Evolutionary conservation across 2,329 filamentous ascomycete species (phyloP).

Genomic region (Davidsoniella eucalypti): DNA sequence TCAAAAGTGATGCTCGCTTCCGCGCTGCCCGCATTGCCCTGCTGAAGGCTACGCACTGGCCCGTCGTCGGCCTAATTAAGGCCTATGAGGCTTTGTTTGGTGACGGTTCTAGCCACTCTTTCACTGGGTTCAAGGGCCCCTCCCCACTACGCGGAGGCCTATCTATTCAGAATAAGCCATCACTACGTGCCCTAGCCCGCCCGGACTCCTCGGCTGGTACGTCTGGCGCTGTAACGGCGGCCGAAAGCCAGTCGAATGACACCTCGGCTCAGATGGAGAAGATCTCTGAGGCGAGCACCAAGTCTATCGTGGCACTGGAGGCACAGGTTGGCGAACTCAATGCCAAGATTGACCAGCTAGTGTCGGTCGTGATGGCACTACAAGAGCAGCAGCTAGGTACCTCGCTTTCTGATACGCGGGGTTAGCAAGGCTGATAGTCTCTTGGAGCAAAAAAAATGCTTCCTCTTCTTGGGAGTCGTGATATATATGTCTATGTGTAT

Average conservation of each 20-base stretch:
- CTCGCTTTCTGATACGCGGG: neutral
- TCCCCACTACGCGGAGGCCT: conserved; percentile 6
- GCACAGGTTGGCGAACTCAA: conserved; percentile 37
- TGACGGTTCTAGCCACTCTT: conserved; percentile 26
- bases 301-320: conserved; percentile 26
- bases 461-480: no score
- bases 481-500: no score
- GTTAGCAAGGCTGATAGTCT: neutral
- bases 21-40: conserved; percentile 44
- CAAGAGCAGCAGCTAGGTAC: conserved; percentile 23
- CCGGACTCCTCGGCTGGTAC: neutral
- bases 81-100: conserved; percentile 42
- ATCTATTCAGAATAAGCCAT: neutral
- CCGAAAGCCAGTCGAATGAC: no score
- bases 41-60: conserved; percentile 47
- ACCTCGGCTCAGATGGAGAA: conserved; percentile 16
- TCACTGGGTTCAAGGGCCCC: conserved; percentile 30
- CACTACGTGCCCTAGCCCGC: neutral
- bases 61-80: conserved; percentile 53
- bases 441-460: no score
- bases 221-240: neutral
- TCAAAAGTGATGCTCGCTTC: conserved; percentile 46
- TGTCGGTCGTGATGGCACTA: conserved; percentile 33
- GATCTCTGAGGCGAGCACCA: conserved; percentile 12
- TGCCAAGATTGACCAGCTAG: conserved; percentile 42